Evolutionary conservation across 306 rosid species (phyloP), one percentile per base, ranked within the genome.

Genomic region (Herpetospermum pedunculosum): DNA sequence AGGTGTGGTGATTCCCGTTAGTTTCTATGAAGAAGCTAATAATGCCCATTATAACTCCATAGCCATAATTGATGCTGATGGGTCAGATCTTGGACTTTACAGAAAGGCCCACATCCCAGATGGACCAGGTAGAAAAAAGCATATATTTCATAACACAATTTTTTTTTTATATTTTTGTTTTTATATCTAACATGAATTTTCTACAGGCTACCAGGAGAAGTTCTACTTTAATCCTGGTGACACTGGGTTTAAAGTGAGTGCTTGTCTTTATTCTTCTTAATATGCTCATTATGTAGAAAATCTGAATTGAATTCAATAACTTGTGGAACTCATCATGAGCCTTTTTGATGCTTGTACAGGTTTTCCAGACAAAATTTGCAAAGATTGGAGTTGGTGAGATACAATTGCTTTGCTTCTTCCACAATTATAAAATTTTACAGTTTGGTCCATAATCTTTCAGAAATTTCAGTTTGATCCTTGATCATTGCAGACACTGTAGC

Each of bases 31-130:
- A 83, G 99, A 94, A 84, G 96, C 96, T 76, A 94, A 94, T 80
- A 94, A 94, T 87, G 99, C 95, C 18, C 97, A 86, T 79, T 94
- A 94, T 77, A 94, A 91, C 77, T 86, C 99, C 75, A 70, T 94
- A 63, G 96, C 94, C 77, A 84, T 94, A 58, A 80, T 94, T 71
- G 95, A 91, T 85, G 97, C 96, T 75, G 97, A 94, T 80, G 99
- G 99, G 57, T 64, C 88, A 77, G 99, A 94, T 83, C 96, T 94
- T 79, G 97, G 99, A 77, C 78, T 94, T 70, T 94, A 94, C 79
- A 88, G 98, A 78, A 94, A 94, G 83, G 88, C 98, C 50, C 97
- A 94, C 83, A 94, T 91, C 72, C 98, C 97, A 58, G 98, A 94
- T 82, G 94, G 96, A 82, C 92, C 98, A 43, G 97, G 98, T 88